These are phyloP conservation scores for Boletus pseudo-olivaceus DNA, from an alignment of 768 basidiomycete species.

Conservation along the genomic window DNA sequence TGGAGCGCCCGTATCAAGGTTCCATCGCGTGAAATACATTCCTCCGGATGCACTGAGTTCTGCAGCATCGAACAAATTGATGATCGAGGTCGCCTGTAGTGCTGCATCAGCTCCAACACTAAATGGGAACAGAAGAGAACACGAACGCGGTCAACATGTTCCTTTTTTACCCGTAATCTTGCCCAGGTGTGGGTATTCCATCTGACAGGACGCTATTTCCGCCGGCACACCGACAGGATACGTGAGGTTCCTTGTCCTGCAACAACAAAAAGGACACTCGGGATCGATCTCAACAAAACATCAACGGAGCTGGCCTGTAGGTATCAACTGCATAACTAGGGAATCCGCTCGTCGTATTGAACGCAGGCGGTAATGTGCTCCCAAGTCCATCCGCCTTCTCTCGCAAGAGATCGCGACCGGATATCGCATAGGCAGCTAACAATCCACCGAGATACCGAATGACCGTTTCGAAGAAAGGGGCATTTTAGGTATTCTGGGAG, in stretches of 20 bases:
- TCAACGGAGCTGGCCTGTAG: constrained; percentile 37
- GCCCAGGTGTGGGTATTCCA: constrained; percentile 84
- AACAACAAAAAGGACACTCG: not conserved
- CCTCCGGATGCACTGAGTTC: constrained; percentile 47
- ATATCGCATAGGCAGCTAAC: constrained; percentile 76
- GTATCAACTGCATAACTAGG: constrained; percentile 71
- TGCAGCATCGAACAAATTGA: constrained; percentile 43
- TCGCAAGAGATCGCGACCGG: constrained; percentile 59
- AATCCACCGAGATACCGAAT: constrained; percentile 90
- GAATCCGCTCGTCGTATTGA: constrained; percentile 65
- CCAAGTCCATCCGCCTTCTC: constrained; percentile 75
- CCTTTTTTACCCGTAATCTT: constrained; percentile 69
- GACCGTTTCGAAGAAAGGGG: constrained; percentile 76
- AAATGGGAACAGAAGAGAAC: not conserved
- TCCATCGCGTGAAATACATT: constrained; percentile 63
- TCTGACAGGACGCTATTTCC: constrained; percentile 75
- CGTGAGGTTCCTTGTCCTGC: not conserved
- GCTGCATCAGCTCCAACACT: not conserved
- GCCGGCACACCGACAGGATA: constrained; percentile 46
- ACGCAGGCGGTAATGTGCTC: constrained; percentile 60
- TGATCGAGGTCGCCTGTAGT: constrained; percentile 46
- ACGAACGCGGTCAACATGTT: constrained; percentile 55
- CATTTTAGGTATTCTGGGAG: constrained; percentile 28
- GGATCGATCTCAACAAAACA: not conserved
- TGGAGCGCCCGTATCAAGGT: constrained; percentile 43